A percentile compares a stretch with the other conserved stretches of the same genome.
Evolutionary conservation across 2,329 filamentous ascomycete genomes (phyloP).

Genomic region (Fusarium papillatum): DNA sequence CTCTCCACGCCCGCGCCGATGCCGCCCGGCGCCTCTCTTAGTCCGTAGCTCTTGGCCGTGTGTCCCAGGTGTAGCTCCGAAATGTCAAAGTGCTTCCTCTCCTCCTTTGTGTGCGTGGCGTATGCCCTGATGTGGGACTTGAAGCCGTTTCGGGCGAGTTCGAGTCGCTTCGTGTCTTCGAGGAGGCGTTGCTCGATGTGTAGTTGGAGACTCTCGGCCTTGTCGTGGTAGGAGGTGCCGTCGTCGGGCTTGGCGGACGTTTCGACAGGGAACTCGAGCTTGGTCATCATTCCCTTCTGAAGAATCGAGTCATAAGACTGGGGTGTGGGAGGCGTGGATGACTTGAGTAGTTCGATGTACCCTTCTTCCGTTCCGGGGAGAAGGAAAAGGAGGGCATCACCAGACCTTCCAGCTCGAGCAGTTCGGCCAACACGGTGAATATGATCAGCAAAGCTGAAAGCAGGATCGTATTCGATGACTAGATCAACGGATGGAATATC

Average conservation of each 20-base stretch:
- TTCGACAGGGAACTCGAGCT: slow-evolving; percentile 77
- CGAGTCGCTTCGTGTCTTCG: slow-evolving; percentile 76
- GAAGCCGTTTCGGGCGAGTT: slow-evolving; percentile 87
- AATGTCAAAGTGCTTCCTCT: slow-evolving; percentile 92
- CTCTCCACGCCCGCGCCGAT: slow-evolving; percentile 74
- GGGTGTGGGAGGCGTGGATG: slow-evolving; percentile 61
- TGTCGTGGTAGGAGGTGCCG: slow-evolving; percentile 59
- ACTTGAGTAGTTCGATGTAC: slow-evolving; percentile 81
- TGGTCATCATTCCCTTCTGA: slow-evolving; percentile 74
- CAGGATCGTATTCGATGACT: slow-evolving; percentile 96
- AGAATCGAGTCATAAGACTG: slow-evolving; percentile 68
- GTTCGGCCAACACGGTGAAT: slow-evolving; percentile 95
- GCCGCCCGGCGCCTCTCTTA: slow-evolving; percentile 89
- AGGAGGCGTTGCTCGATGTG: slow-evolving; percentile 72
- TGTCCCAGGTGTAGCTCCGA: slow-evolving; percentile 92
- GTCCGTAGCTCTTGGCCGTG: slow-evolving; percentile 91
- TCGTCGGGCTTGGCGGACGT: slow-evolving; percentile 67
- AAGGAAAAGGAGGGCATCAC: slow-evolving; percentile 90
- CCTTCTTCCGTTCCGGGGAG: slow-evolving; percentile 93
- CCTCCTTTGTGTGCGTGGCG: slow-evolving; percentile 90
- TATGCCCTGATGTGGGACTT: slow-evolving; percentile 96
- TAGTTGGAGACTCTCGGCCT: slow-evolving; percentile 70
- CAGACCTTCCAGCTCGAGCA: slow-evolving; percentile 90
- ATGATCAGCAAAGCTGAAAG: slow-evolving; percentile 94
- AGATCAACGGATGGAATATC: slow-evolving; percentile 96